Base-by-base conservation (phyloP, 2,329 filamentous ascomycete species). In the Bertia moriformis region DNA sequence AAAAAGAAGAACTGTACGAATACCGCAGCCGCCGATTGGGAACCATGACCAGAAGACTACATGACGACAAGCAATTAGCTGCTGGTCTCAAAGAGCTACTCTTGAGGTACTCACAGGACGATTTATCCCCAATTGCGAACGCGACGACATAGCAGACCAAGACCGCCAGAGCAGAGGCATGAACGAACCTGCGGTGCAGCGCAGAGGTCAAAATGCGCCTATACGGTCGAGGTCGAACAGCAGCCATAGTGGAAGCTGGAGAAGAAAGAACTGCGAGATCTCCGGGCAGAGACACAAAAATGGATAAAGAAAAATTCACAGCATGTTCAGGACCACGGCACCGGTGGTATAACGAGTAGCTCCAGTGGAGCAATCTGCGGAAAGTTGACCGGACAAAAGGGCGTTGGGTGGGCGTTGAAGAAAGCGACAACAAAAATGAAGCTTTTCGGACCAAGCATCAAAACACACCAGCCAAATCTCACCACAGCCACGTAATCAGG, bases 41-140 rank as follows among this genome's bases (percentile, higher is more conserved):
- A 93, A 86, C 82, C 84, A 89, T 49, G 78, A 67, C 87, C 86
- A 94, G 44, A 94, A 62, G 38, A 76, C 84, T 35, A 35, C 12
- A 13, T 10, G 32, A 35, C 7, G 32, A 15, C 7, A 35, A 7
- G 32, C 32, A 29, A n/a, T 29, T n/a, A 29, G 24, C 24, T 29
- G n/a, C n/a, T n/a, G n/a, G n/a, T n/a, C n/a, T n/a, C n/a, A n/a
- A n/a, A n/a, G n/a, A n/a, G n/a, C n/a, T n/a, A n/a, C n/a, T n/a
- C n/a, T n/a, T 29, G 10, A 15, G 32, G 15, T 18, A 17, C 32
- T 12, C 17, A 35, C 32, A 35, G 10, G 32, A 35, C 17, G 32
- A 12, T 35, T 35, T 35, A 15, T 35, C 32, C 7, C 32, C 32
- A 18, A 35, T 13, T 7, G 15, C 12, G 15, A 35, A 35, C 7